Evolutionary conservation across 2,329 filamentous ascomycete genomes (phyloP), one percentile per base, ranked within the genome.

Genomic region (Lachnum nothofagi): DNA sequence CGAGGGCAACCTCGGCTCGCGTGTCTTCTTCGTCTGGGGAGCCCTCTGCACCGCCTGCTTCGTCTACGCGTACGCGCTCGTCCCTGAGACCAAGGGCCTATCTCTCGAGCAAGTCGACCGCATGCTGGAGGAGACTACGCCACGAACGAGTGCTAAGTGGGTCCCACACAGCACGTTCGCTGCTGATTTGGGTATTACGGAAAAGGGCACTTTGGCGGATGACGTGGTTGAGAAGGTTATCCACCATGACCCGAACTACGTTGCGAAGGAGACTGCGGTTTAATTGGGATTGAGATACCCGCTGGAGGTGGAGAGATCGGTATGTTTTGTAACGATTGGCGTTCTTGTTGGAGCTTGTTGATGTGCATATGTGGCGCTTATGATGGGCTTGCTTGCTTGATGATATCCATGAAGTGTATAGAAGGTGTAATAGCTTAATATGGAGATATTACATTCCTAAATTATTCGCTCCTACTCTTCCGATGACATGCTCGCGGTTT

Each of bases 51-150:
- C 72, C 49, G 64, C 70, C 41, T 75, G 72, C 50, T 73, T 80
- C 51, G 64, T 78, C 29, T 83, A 79, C 63, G 73, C 78, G 43
- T 81, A 72, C 64, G 70, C 78, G 64, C 67, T 83, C 58, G 73
- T 88, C 53, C 84, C 84, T 53, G 85, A 88, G 70, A 88, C 84
- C 59, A 88, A 88, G 74, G 84, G 84, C 46, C 74, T 88, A 3
- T 80, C 79, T 2, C 77, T 88, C 49, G 85, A 89, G 66, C 81
- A 88, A 67, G 83, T 88, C 57, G 85, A 88, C 59, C 78, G 82
- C 66, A 75, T 85, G 48, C 70, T 78, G 68, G 68, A 72, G 49
- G 72, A 77, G 58, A 68, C 69, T 2, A 67, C 63, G 14, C 73
- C 75, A 2, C 66, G 74, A 19, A 60, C 51, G 10, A 56, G 51